Conservation (phyloP, 2,329 filamentous ascomycete genomes). For the Microdochium trichocladiopsis region DNA sequence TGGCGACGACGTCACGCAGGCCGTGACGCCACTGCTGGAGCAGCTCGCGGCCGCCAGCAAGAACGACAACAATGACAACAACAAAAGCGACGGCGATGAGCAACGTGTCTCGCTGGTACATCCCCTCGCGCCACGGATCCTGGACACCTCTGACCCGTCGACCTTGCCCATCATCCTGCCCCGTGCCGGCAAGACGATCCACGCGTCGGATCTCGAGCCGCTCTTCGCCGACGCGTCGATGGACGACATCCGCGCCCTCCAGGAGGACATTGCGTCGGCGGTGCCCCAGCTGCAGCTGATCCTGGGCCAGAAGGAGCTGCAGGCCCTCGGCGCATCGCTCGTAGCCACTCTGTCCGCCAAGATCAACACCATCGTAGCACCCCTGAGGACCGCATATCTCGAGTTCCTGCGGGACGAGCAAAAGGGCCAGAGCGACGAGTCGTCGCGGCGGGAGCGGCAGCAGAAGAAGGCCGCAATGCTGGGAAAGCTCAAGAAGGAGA, state of each 20-base stretch:
- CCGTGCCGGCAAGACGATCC: constrained; percentile 2
- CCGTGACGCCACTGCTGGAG: background rate
- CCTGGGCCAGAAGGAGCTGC: constrained; percentile 8
- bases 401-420: background rate
- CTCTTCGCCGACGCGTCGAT: constrained; percentile 4
- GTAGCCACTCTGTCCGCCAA: constrained; percentile 1
- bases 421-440: background rate
- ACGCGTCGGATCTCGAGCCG: constrained; percentile 4
- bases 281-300: constrained; percentile 9
- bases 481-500: constrained; percentile 7
- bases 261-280: constrained; percentile 10
- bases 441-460: background rate
- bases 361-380: background rate
- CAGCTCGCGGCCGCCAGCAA: too few species aligned
- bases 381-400: background rate
- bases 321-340: constrained; percentile 3
- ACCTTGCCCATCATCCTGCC: constrained; percentile 7
- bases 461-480: constrained; percentile 9
- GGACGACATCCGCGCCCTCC: constrained; percentile 6
- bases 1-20: constrained; percentile 3
- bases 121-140: constrained; percentile 8
- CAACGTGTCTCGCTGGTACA: background rate
- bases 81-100: too few species aligned
- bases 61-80: too few species aligned
- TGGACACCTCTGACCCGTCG: constrained; percentile 7